Percentiles rank a stretch among this genome's conserved stretches.
Conservation (phyloP, 352 stramenopile genomes). For the Discostella stelligera region DNA sequence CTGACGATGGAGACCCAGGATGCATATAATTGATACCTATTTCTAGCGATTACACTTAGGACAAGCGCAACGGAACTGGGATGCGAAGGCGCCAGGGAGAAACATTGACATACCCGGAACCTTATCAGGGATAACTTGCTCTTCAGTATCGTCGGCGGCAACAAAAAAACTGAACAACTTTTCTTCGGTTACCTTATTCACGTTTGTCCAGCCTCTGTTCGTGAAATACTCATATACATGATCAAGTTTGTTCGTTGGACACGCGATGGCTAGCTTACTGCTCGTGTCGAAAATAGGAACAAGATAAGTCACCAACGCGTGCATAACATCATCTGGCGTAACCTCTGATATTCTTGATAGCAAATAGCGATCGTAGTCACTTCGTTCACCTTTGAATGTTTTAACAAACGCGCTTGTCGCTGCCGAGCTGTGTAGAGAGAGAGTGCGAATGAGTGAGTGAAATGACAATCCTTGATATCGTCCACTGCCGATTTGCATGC, state of each 20-base stretch:
- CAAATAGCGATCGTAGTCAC: constrained; percentile 46
- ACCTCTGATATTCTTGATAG: constrained; percentile 38
- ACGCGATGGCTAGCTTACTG: constrained; percentile 41
- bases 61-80: neutral
- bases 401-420: constrained; percentile 38
- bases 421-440: constrained; percentile 12
- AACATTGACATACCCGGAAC: constrained; percentile 29
- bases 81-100: neutral
- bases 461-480: neutral
- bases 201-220: constrained; percentile 39
- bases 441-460: neutral
- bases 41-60: neutral
- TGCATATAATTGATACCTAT: neutral
- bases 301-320: constrained; percentile 36
- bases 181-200: constrained; percentile 48
- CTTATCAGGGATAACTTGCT: constrained; percentile 26
- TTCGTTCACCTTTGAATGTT: constrained; percentile 44
- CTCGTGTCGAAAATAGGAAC: constrained; percentile 46
- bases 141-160: constrained; percentile 5
- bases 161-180: constrained; percentile 41
- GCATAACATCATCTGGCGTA: constrained; percentile 29
- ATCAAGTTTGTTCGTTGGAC: constrained; percentile 49
- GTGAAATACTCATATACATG: constrained; percentile 42
- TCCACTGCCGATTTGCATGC: too few relatives aligned
- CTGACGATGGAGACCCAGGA: too few relatives aligned